These are phyloP conservation scores for Usnea hakonensis DNA, from an alignment of 495 filamentous ascomycete genomes.

Conservation along the genomic window DNA sequence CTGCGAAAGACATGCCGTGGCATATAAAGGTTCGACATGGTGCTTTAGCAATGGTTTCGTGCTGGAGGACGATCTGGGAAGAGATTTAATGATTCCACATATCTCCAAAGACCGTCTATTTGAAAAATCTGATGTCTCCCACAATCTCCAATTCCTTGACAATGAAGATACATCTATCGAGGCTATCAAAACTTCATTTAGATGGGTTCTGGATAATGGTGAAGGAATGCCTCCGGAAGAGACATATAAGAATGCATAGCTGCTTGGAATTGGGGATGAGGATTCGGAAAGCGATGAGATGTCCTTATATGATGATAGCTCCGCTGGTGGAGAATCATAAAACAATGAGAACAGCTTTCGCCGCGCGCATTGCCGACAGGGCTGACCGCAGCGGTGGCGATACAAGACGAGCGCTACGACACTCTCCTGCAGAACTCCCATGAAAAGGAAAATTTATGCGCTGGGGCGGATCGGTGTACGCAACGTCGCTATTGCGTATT, in stretches of 20 bases:
- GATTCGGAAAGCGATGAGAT: not conserved
- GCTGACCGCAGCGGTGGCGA: no score
- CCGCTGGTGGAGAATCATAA: not conserved
- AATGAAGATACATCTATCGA: not conserved
- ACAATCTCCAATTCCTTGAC: not conserved
- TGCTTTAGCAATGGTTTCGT: not conserved
- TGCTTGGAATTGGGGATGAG: not conserved
- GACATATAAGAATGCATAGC: not conserved
- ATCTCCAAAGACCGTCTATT: not conserved
- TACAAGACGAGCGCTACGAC: no score
- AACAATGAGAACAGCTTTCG: not conserved
- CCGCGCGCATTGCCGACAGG: no score
- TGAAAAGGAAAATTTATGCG: no score
- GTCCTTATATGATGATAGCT: not conserved
- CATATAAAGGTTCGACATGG: constrained; percentile 1
- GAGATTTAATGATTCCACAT: not conserved
- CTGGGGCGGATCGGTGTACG: no score
- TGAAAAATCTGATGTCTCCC: not conserved
- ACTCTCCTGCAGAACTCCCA: no score
- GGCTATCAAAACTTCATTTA: not conserved
- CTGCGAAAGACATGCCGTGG: not conserved
- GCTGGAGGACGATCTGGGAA: not conserved
- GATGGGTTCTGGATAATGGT: not conserved
- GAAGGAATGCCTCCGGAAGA: not conserved
- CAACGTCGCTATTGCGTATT: no score